A percentile compares a stretch with the other conserved stretches of the same genome.
phyloP scores from a whole-genome alignment of 2,329 filamentous ascomycete species.

The Chaetomium sp. region DNA sequence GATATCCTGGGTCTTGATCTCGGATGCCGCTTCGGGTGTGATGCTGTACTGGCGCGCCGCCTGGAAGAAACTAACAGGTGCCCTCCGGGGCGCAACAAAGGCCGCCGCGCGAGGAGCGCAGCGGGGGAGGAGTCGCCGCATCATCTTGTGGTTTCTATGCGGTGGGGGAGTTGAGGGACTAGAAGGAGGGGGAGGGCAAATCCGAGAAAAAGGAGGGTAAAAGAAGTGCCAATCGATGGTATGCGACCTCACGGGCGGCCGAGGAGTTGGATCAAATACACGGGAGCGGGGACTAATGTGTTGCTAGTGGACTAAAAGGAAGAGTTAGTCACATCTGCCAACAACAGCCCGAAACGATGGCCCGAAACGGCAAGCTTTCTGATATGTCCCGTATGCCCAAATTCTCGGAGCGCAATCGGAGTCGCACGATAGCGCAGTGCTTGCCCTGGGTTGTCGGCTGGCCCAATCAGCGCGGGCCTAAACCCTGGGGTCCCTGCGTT shows the following conservation, averaged over 20 bases:
- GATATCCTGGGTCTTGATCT: slow-evolving; percentile 56
- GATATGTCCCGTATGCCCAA: background rate
- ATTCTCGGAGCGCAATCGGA: slow-evolving; percentile 19
- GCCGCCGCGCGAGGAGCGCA: slow-evolving; percentile 30
- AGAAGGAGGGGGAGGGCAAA: background rate
- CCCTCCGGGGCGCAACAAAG: slow-evolving; percentile 26
- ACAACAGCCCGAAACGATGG: background rate
- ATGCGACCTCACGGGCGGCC: no score
- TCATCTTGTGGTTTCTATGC: slow-evolving; percentile 31
- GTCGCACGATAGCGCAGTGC: slow-evolving; percentile 3
- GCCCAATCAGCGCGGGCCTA: slow-evolving; percentile 11
- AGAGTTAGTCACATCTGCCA: background rate
- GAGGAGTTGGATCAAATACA: no score
- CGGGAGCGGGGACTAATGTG: no score
- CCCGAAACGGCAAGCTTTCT: background rate
- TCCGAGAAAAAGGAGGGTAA: background rate
- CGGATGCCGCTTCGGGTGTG: slow-evolving; percentile 43
- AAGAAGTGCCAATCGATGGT: no score
- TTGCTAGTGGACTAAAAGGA: no score
- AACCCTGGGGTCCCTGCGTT: background rate
- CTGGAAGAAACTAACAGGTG: slow-evolving; percentile 29
- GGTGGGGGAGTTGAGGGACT: background rate
- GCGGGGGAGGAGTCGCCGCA: slow-evolving; percentile 27
- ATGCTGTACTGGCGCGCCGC: slow-evolving; percentile 46
- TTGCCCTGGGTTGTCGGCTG: background rate